Conservation (phyloP, 1,284 basidiomycete genomes). For the Earliella scabrosa region DNA sequence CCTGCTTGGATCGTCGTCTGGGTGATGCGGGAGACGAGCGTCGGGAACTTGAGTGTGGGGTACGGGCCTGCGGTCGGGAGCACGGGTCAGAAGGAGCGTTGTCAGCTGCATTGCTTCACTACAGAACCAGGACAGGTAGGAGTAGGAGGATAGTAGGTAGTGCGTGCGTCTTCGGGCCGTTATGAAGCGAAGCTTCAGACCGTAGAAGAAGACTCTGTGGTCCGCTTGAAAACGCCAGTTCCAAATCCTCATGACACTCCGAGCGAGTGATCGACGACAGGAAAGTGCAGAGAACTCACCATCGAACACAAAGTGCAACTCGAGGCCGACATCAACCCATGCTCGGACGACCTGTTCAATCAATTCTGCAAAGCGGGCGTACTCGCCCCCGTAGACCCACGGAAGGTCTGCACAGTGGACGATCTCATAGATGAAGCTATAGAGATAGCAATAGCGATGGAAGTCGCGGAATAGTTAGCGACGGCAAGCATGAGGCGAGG, state of each 20-base stretch:
- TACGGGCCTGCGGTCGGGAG: conserved; percentile 62
- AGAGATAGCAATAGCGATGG: neutral
- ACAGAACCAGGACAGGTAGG: too few relatives aligned
- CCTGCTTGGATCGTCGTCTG: conserved; percentile 65
- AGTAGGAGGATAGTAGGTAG: too few relatives aligned
- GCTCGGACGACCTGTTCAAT: conserved; percentile 61
- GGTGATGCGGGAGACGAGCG: conserved; percentile 62
- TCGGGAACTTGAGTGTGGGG: conserved; percentile 77
- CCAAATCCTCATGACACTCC: too few relatives aligned
- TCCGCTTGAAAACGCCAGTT: too few relatives aligned
- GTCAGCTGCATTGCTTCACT: too few relatives aligned
- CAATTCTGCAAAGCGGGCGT: conserved; percentile 58
- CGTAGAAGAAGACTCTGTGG: too few relatives aligned
- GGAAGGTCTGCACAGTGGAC: conserved; percentile 67
- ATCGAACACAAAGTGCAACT: conserved; percentile 90
- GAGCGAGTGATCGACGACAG: too few relatives aligned
- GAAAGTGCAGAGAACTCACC: conserved; percentile 67
- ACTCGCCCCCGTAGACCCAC: conserved; percentile 90
- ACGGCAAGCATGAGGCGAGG: neutral
- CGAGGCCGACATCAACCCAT: conserved; percentile 77
- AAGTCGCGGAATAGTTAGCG: neutral
- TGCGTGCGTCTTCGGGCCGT: too few relatives aligned
- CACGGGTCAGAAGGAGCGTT: too few relatives aligned
- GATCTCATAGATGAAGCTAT: conserved; percentile 80
- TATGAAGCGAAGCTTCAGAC: too few relatives aligned